These are phyloP conservation scores for Trichosporon inkin DNA, from an alignment of 1,284 basidiomycete genomes.

Conservation along the genomic window DNA sequence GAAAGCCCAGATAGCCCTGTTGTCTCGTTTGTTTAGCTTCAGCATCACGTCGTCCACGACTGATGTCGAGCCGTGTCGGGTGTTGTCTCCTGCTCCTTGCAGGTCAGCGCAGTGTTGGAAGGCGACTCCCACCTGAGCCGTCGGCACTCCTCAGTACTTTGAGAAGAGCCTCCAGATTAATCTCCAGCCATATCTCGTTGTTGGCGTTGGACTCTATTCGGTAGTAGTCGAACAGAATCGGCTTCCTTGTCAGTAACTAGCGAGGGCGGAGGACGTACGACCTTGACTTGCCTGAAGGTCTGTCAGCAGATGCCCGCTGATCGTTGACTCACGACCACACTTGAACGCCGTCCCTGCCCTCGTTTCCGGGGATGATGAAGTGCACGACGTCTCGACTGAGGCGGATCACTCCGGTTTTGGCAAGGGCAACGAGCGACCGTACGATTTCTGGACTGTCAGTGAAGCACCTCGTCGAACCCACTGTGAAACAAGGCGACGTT, in stretches of 20 bases:
- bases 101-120: not conserved
- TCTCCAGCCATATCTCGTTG: slow-evolving; percentile 73
- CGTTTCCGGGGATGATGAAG: slow-evolving; percentile 67
- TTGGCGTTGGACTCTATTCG: slow-evolving; percentile 77
- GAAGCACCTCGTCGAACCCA: slow-evolving; percentile 38
- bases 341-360: slow-evolving; percentile 79
- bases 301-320: not conserved
- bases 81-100: not conserved
- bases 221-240: slow-evolving; percentile 73
- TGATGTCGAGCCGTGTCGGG: slow-evolving; percentile 15
- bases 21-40: slow-evolving; percentile 57
- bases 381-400: slow-evolving; percentile 71
- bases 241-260: slow-evolving; percentile 30
- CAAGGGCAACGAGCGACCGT: slow-evolving; percentile 72
- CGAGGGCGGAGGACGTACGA: slow-evolving; percentile 32
- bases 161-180: slow-evolving; percentile 64
- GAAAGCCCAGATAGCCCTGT: slow-evolving; percentile 43
- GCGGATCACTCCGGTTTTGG: slow-evolving; percentile 75
- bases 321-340: slow-evolving; percentile 75
- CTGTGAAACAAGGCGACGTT: slow-evolving; percentile 61
- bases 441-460: slow-evolving; percentile 58
- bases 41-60: slow-evolving; percentile 64
- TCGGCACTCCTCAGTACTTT: slow-evolving; percentile 59
- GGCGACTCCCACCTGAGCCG: slow-evolving; percentile 46
- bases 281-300: slow-evolving; percentile 47